Evolutionary conservation across 2,329 filamentous ascomycete species (phyloP).

Genomic region (Plectosphaerella sp.): DNA sequence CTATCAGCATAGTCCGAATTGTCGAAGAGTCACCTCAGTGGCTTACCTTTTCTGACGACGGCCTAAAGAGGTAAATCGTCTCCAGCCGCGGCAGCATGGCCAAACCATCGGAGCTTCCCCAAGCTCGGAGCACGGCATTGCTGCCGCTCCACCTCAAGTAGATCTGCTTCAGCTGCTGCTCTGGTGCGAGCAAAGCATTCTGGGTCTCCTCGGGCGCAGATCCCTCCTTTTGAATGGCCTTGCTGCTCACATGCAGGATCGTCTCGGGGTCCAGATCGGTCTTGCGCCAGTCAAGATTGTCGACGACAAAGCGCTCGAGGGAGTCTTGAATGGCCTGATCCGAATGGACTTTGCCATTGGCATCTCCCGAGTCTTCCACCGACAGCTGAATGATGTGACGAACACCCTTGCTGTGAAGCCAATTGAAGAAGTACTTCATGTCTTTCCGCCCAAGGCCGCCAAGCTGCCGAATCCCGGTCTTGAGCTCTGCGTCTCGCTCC

Average conservation of each 20-base stretch:
- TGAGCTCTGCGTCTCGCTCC: neutral
- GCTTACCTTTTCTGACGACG: neutral
- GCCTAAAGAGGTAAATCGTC: constrained; percentile 15
- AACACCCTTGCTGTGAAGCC: constrained; percentile 18
- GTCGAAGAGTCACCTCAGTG: neutral
- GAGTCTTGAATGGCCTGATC: constrained; percentile 21
- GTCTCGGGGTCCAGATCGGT: constrained; percentile 20
- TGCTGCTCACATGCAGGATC: constrained; percentile 9
- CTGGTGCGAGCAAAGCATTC: constrained; percentile 16
- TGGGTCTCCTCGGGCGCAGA: neutral
- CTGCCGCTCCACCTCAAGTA: constrained; percentile 26
- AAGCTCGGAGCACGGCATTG: constrained; percentile 24
- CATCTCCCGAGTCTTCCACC: neutral
- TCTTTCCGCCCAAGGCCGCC: constrained; percentile 12
- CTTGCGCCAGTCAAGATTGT: constrained; percentile 24
- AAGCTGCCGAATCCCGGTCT: constrained; percentile 1
- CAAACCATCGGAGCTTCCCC: constrained; percentile 18
- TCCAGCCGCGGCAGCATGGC: constrained; percentile 16
- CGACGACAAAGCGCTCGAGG: constrained; percentile 17
- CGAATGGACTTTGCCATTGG: constrained; percentile 14
- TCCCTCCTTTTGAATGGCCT: neutral
- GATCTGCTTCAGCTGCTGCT: constrained; percentile 13
- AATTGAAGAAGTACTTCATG: constrained; percentile 20
- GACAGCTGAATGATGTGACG: constrained; percentile 15
- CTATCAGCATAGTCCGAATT: neutral